These are phyloP conservation scores for Kodamaea plutei DNA, from an alignment of 1,139 yeast genomes.

Conservation along the genomic window DNA sequence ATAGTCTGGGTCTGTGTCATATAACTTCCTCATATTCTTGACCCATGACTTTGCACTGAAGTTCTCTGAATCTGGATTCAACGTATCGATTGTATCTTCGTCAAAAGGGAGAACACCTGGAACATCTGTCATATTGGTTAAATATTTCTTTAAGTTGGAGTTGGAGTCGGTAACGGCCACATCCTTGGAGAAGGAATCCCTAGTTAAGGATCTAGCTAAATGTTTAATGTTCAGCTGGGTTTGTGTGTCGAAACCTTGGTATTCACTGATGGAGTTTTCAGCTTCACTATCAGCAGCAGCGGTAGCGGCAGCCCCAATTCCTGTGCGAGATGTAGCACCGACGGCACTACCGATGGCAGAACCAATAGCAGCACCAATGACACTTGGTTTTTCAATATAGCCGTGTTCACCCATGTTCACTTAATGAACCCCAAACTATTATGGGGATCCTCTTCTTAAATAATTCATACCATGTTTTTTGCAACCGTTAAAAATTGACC, in stretches of 20 bases:
- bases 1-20: conserved; percentile 56
- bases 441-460: background rate
- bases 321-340: background rate
- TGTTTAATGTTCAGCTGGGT: conserved; percentile 42
- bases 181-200: conserved; percentile 12
- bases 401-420: too few species aligned
- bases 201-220: conserved; percentile 56
- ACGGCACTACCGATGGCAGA: background rate
- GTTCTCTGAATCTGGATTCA: conserved; percentile 41
- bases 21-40: conserved; percentile 56
- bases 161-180: conserved; percentile 4
- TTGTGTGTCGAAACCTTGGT: conserved; percentile 34
- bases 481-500: too few species aligned
- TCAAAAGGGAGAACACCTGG: conserved; percentile 44
- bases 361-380: too few species aligned
- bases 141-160: conserved; percentile 24
- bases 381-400: too few species aligned
- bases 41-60: conserved; percentile 73
- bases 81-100: conserved; percentile 13
- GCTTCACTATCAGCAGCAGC: too few species aligned
- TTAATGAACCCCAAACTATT: too few species aligned
- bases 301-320: background rate
- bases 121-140: conserved; percentile 49
- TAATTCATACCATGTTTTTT: background rate
- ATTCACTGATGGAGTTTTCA: conserved; percentile 24